Conservation (phyloP, 768 basidiomycete species). For the Sutorius australiensis region DNA sequence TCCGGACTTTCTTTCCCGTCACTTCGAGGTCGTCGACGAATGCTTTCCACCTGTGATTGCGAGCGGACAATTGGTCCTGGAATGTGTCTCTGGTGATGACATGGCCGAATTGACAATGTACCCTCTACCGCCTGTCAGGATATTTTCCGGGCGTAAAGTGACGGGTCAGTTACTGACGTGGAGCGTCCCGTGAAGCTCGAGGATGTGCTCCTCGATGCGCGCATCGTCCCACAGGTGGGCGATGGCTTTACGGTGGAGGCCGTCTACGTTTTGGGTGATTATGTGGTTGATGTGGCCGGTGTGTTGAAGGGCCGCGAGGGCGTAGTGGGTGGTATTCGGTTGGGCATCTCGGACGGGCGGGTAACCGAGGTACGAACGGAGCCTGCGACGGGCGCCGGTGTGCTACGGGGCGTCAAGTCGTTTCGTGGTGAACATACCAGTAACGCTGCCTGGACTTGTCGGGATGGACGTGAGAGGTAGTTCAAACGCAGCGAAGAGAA, state of each 20-base stretch:
- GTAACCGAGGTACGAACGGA: constrained; percentile 82
- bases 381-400: constrained; percentile 30
- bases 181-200: constrained; percentile 88
- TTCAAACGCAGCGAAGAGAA: not conserved
- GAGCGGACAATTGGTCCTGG: constrained; percentile 65
- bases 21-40: constrained; percentile 62
- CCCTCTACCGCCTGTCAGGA: constrained; percentile 41
- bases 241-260: constrained; percentile 82
- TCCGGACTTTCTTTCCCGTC: constrained; percentile 58
- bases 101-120: constrained; percentile 76
- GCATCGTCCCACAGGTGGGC: constrained; percentile 39
- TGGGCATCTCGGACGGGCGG: constrained; percentile 76
- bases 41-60: constrained; percentile 78
- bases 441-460: constrained; percentile 66
- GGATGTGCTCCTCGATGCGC: constrained; percentile 42
- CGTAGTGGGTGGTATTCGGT: constrained; percentile 88
- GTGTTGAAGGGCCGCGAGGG: constrained; percentile 78
- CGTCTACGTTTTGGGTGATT: constrained; percentile 94
- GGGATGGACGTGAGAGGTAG: constrained; percentile 4
- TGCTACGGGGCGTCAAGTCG: not conserved
- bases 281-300: constrained; percentile 54
- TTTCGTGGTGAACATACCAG: constrained; percentile 43
- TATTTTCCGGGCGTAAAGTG: not conserved
- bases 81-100: constrained; percentile 61
- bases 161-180: constrained; percentile 50